phyloP scores from a whole-genome alignment of 2,329 filamentous ascomycete species.

The Stachybotrys elegans region DNA sequence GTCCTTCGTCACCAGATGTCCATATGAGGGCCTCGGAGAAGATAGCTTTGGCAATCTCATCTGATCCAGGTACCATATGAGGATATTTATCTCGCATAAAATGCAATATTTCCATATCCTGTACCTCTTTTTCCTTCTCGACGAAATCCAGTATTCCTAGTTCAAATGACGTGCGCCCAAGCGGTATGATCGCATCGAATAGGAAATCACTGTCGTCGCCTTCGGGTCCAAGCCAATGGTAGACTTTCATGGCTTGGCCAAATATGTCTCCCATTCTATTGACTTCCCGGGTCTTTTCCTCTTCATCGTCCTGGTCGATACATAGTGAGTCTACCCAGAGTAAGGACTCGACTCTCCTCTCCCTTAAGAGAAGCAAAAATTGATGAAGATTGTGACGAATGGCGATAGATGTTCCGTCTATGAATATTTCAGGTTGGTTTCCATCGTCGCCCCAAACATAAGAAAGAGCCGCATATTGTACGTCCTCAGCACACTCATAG shows the following conservation, averaged over 20 bases:
- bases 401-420: background rate
- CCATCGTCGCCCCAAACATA: background rate
- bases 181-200: background rate
- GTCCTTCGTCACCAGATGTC: background rate
- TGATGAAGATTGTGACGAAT: background rate
- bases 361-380: background rate
- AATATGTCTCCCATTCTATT: background rate
- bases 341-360: background rate
- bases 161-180: background rate
- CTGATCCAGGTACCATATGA: background rate
- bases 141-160: background rate
- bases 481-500: background rate
- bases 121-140: background rate
- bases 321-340: background rate
- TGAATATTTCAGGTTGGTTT: background rate
- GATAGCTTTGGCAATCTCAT: background rate
- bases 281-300: background rate
- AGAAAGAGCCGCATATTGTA: background rate
- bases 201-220: background rate
- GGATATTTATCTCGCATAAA: background rate
- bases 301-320: background rate
- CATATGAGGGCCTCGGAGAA: background rate
- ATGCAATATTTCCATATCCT: background rate
- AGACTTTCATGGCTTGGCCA: background rate
- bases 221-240: background rate